phyloP scores from a whole-genome alignment of 2,329 filamentous ascomycete species.

The Phoma herbarum region DNA sequence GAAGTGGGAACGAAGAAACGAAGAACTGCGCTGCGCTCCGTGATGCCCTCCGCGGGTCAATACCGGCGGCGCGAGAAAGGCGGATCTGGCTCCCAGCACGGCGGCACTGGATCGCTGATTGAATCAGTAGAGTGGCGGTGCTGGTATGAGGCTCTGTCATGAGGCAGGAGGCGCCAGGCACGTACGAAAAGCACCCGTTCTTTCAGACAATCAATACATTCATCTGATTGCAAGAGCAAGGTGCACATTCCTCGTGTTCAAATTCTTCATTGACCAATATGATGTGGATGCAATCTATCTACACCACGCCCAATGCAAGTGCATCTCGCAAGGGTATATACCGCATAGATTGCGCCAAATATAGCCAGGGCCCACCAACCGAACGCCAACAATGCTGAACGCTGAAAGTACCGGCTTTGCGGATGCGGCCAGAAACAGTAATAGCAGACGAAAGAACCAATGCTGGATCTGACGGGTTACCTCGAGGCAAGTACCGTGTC shows the following conservation, averaged over 20 bases:
- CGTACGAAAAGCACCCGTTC: background rate
- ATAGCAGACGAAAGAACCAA: slow-evolving; percentile 3
- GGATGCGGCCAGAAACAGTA: slow-evolving; percentile 3
- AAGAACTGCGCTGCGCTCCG: background rate
- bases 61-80: background rate
- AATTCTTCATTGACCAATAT: slow-evolving; percentile 1
- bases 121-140: background rate
- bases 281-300: slow-evolving; percentile 3
- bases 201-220: no score
- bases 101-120: background rate
- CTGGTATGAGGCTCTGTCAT: background rate
- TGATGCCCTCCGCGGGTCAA: slow-evolving; percentile 8
- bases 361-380: slow-evolving; percentile 21
- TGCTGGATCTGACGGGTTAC: slow-evolving; percentile 3
- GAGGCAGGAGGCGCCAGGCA: background rate
- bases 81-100: background rate
- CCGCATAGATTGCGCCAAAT: slow-evolving; percentile 18
- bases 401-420: slow-evolving; percentile 13
- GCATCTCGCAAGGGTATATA: slow-evolving; percentile 16
- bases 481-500: slow-evolving; percentile 39
- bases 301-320: slow-evolving; percentile 15
- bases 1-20: slow-evolving; percentile 4
- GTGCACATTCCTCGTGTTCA: background rate
- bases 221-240: background rate
- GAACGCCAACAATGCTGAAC: slow-evolving; percentile 23